Evolutionary conservation across 2,329 filamentous ascomycete species (phyloP), one percentile per base, ranked within the genome.

Genomic region (Neonectria punicea): DNA sequence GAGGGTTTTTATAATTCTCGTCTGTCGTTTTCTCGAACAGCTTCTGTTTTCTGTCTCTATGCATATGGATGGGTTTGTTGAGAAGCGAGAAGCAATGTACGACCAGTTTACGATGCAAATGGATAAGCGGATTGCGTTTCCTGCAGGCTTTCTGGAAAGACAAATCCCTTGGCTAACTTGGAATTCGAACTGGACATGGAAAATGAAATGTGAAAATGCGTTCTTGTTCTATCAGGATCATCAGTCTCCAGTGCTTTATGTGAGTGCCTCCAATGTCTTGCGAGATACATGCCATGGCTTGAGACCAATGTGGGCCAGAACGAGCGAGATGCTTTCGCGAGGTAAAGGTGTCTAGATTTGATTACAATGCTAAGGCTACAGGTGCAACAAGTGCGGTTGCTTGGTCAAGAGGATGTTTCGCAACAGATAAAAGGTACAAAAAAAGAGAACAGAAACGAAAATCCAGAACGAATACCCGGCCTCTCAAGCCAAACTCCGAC

Each of bases 321-420:
- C 3, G 39, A n/a, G n/a, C 9, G 8, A 18, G n/a, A 20, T 10
- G 39, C 3, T 49, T 25, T n/a, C 22, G 22, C 14, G 46, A 49
- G 22, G 22, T 49, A 61, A 18, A 18, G 32, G 53, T 30, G 43
- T 57, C 44, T 43, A 57, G 53, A 53, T 63, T 46, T 34, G 10
- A 63, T 72, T 69, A 72, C 69, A 70, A 73, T 57, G 34, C 61
- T 67, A 73, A 58, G 56, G 64, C 49, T 72, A 65, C 58, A 58
- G 30, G 16, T 68, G 61, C 54, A 59, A 63, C 54, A 61, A 46
- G 25, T 53, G 66, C 28, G 18, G 30, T 36, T 53, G 41, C 50
- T 53, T 63, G 30, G 54, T 49, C 57, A 64, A 46, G 51, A 55
- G 51, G 49, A 34, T 66, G 65, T 59, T 73, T 65, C 63, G 66